Evolutionary conservation across 257 asterid species (phyloP).

Genomic region (Solanum paucissectum): DNA sequence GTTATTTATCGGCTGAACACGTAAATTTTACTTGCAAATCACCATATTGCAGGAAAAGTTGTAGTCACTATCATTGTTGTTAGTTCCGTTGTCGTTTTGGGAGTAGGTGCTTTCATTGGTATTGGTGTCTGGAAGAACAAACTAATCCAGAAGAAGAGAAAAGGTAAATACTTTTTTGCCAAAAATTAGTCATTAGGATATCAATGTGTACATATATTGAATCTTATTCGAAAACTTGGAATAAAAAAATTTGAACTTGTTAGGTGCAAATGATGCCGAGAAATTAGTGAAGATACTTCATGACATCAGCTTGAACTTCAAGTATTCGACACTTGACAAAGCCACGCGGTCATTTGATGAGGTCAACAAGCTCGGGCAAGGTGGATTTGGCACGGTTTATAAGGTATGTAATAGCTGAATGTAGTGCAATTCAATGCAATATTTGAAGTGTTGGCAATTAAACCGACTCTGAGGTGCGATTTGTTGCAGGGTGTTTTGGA

Average conservation of each 20-base stretch:
- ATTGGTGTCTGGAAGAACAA: constrained; percentile 3
- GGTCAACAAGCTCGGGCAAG: constrained; percentile 25
- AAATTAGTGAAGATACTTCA: constrained; percentile 18
- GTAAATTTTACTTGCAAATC: not conserved
- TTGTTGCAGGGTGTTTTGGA: constrained; percentile 13
- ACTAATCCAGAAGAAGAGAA: constrained; percentile 9
- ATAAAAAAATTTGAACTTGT: not conserved
- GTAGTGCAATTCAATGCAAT: not conserved
- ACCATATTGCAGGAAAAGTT: not conserved
- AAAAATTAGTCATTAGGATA: not conserved
- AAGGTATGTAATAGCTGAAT: constrained; percentile 1
- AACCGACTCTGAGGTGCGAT: not conserved
- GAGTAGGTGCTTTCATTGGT: constrained; percentile 6
- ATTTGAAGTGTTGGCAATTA: not conserved
- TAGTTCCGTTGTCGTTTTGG: not conserved
- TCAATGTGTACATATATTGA: not conserved
- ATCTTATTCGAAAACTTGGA: not conserved
- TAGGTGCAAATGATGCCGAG: constrained; percentile 8
- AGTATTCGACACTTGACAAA: constrained; percentile 20
- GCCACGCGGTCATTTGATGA: constrained; percentile 22
- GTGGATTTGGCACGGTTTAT: constrained; percentile 29
- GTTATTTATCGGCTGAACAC: not conserved
- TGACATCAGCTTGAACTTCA: constrained; percentile 18
- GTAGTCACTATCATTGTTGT: not conserved
- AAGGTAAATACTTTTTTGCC: constrained; percentile 5